These are phyloP conservation scores for Trichosporon asahii DNA, from an alignment of 1,284 basidiomycete genomes.

Conservation along the genomic window DNA sequence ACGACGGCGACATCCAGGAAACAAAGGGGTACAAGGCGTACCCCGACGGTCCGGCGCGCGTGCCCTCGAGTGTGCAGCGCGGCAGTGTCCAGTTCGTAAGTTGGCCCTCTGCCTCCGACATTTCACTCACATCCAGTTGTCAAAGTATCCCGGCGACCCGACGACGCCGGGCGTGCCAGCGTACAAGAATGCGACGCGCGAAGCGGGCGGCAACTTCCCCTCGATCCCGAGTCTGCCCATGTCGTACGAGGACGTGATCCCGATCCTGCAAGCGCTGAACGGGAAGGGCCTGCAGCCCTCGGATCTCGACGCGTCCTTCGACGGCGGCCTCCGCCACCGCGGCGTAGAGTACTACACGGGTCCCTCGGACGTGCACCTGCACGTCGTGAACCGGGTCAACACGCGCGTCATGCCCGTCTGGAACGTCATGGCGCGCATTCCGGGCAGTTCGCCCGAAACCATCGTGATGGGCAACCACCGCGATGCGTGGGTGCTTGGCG, in stretches of 20 bases:
- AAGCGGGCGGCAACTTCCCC: constrained; percentile 68
- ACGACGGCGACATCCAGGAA: constrained; percentile 77
- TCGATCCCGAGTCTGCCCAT: constrained; percentile 68
- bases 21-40: constrained; percentile 74
- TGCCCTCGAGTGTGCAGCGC: constrained; percentile 72
- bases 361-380: constrained; percentile 53
- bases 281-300: constrained; percentile 42
- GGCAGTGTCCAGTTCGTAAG: constrained; percentile 72
- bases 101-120: constrained; percentile 53
- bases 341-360: constrained; percentile 58
- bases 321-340: constrained; percentile 52
- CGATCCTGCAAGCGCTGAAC: constrained; percentile 52
- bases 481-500: constrained; percentile 71
- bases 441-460: constrained; percentile 80
- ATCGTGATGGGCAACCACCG: constrained; percentile 82
- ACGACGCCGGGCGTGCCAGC: constrained; percentile 79
- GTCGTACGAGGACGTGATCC: constrained; percentile 56
- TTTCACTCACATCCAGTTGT: constrained; percentile 27
- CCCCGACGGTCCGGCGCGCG: constrained; percentile 81
- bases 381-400: constrained; percentile 60
- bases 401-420: constrained; percentile 62
- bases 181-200: constrained; percentile 74
- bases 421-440: constrained; percentile 81
- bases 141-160: constrained; percentile 63
- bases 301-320: constrained; percentile 51